Conservation (phyloP, 192 early-diverging fungal species). For the Entophlyctis helioformis region DNA sequence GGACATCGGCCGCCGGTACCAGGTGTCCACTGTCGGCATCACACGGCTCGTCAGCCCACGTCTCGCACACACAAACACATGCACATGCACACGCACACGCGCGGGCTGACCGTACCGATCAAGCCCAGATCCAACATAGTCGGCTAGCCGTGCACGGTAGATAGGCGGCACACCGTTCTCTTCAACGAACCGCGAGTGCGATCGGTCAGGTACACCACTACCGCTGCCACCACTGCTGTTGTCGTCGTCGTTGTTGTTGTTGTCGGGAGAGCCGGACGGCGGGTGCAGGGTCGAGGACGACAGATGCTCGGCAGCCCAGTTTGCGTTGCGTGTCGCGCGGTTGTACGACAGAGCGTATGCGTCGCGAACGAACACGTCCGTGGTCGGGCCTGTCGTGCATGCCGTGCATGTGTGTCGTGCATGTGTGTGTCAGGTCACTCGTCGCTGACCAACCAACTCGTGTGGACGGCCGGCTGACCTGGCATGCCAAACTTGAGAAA, state of each 20-base stretch:
- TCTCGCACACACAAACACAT: background rate
- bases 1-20: constrained; percentile 81
- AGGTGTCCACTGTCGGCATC: constrained; percentile 54
- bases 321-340: constrained; percentile 58
- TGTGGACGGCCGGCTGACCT: too few species aligned
- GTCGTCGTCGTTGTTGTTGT: constrained; percentile 32
- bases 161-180: constrained; percentile 55
- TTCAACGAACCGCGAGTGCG: constrained; percentile 67
- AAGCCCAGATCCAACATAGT: constrained; percentile 73
- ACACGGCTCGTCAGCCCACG: too few species aligned
- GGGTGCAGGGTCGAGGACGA: constrained; percentile 14
- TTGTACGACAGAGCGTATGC: constrained; percentile 65
- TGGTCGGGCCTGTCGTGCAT: constrained; percentile 52
- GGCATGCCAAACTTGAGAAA: too few species aligned
- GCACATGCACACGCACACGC: background rate
- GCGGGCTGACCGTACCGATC: constrained; percentile 39
- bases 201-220: constrained; percentile 28
- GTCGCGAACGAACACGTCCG: constrained; percentile 53
- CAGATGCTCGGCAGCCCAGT: constrained; percentile 67
- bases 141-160: constrained; percentile 63
- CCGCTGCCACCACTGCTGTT: constrained; percentile 32
- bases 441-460: too few species aligned
- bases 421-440: too few species aligned
- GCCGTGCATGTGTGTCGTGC: too few species aligned
- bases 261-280: constrained; percentile 3